phyloP scores from a whole-genome alignment of 2,329 filamentous ascomycete species.

The Aspergillus novoparasiticus region DNA sequence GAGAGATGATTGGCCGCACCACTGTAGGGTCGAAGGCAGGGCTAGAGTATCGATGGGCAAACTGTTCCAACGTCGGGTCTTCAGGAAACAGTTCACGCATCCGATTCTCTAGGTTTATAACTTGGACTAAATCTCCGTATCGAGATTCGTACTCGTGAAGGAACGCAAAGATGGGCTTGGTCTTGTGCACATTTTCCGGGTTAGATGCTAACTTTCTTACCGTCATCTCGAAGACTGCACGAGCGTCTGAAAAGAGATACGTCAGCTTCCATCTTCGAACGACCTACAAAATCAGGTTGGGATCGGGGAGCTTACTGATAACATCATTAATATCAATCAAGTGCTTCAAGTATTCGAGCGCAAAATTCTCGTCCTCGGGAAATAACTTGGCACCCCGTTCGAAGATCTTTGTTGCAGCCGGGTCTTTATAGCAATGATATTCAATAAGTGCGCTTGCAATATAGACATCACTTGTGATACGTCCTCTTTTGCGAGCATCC shows the following conservation, averaged over 20 bases:
- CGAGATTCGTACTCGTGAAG: constrained; percentile 95
- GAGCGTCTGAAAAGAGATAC: constrained; percentile 65
- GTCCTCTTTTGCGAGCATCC: constrained; percentile 82
- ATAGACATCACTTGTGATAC: constrained; percentile 92
- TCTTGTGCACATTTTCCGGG: constrained; percentile 70
- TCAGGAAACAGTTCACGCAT: constrained; percentile 94
- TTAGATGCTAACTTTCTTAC: constrained; percentile 80
- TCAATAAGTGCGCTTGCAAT: constrained; percentile 91
- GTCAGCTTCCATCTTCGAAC: constrained; percentile 15
- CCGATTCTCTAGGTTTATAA: constrained; percentile 84
- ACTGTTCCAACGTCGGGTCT: constrained; percentile 75
- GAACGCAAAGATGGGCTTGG: constrained; percentile 84
- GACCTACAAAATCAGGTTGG: neutral
- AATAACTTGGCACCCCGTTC: constrained; percentile 92
- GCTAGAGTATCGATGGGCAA: constrained; percentile 73
- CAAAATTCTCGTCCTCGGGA: constrained; percentile 89
- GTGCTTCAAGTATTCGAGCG: constrained; percentile 94
- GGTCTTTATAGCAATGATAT: constrained; percentile 93
- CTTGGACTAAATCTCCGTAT: constrained; percentile 89
- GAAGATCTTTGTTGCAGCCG: constrained; percentile 90
- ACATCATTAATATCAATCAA: constrained; percentile 89
- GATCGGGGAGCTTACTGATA: constrained; percentile 68
- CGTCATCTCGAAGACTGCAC: constrained; percentile 93
- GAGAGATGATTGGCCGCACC: constrained; percentile 81
- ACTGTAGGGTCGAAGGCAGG: constrained; percentile 78